Conservation (phyloP, 2,329 filamentous ascomycete species). For the Hymenoscyphus infarciens region DNA sequence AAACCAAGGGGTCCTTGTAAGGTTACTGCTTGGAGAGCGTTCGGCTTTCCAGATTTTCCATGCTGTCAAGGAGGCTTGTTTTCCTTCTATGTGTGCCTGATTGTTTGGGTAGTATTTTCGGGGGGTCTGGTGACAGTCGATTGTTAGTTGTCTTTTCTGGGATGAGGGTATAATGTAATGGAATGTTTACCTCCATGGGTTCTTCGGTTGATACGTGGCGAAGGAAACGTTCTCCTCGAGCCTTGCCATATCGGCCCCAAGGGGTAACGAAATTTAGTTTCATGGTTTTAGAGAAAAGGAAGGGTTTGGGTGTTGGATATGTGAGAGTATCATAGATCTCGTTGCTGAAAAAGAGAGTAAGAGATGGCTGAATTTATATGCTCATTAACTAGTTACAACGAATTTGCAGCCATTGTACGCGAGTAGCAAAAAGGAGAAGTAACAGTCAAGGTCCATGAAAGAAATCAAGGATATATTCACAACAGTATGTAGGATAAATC, state of each 20-base stretch:
- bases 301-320: not conserved
- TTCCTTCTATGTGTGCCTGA: slow-evolving; percentile 1
- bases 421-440: not conserved
- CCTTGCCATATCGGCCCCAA: slow-evolving; percentile 14
- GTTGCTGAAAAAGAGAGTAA: not conserved
- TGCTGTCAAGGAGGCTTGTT: not conserved
- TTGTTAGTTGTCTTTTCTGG: not conserved
- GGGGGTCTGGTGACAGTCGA: slow-evolving; percentile 3
- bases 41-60: slow-evolving; percentile 12
- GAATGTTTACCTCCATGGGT: slow-evolving; percentile 12
- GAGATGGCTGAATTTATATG: not conserved
- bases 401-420: not conserved
- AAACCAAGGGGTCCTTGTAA: slow-evolving; percentile 7
- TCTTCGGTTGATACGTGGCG: slow-evolving; percentile 8
- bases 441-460: not conserved
- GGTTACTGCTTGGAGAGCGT: too few species aligned
- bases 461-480: not conserved
- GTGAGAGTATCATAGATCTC: not conserved
- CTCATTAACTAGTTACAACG: not conserved
- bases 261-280: slow-evolving; percentile 9
- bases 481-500: not conserved
- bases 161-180: not conserved
- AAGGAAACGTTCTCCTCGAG: slow-evolving; percentile 12
- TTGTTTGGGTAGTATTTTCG: slow-evolving; percentile 11
- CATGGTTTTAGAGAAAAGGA: slow-evolving; percentile 4